Evolutionary conservation across 192 early-diverging fungal genomes (phyloP).

Genomic region (Coemansia asiatica): DNA sequence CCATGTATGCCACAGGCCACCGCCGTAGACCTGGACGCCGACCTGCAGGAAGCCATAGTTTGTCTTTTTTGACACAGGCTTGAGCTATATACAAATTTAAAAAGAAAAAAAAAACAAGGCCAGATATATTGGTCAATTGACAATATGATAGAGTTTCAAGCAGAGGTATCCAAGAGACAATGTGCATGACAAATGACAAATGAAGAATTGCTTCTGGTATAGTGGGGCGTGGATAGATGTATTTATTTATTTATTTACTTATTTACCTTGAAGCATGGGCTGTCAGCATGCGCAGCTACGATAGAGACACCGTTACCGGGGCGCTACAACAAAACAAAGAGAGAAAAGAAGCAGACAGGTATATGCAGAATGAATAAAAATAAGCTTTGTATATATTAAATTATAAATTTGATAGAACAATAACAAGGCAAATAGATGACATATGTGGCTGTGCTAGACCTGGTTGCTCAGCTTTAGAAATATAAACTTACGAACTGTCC

Average conservation of each 20-base stretch:
- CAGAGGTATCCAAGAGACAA: neutral
- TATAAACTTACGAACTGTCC: constrained; percentile 64
- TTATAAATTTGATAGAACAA: neutral
- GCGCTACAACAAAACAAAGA: constrained; percentile 28
- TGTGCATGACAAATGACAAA: neutral
- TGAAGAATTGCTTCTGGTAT: no score
- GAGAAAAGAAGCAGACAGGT: neutral
- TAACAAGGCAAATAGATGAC: neutral
- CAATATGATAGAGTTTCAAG: neutral
- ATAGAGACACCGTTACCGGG: constrained; percentile 86
- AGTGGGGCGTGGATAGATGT: no score
- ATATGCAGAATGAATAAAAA: constrained; percentile 4
- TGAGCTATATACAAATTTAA: constrained; percentile 59
- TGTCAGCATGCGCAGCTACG: constrained; percentile 95
- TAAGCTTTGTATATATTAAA: neutral
- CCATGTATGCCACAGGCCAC: constrained; percentile 99
- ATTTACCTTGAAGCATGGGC: constrained; percentile 80
- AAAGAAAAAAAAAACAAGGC: neutral
- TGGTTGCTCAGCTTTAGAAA: no score
- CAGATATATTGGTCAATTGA: neutral
- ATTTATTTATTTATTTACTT: neutral
- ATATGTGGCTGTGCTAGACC: neutral
- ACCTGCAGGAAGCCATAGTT: constrained; percentile 86
- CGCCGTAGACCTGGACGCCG: constrained; percentile 89
- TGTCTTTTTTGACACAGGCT: constrained; percentile 92